Evolutionary conservation across 305 asterid species (phyloP).

Genomic region (Solanum aculeatissimum): DNA sequence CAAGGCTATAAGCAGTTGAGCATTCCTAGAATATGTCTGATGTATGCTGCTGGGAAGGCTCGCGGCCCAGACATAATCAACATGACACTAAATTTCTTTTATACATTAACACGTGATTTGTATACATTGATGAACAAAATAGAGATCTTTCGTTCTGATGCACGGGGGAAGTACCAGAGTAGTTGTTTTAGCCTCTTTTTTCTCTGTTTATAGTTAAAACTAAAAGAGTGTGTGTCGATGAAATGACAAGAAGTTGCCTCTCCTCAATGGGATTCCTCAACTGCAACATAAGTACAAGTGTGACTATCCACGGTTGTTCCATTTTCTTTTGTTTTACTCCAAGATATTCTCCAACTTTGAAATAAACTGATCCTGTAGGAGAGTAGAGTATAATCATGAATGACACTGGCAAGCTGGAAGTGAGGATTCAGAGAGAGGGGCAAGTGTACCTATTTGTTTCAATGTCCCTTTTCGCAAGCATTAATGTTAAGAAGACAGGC

Average conservation of each 20-base stretch:
- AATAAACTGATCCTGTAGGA: conserved; percentile 60
- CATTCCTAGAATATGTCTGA: background rate
- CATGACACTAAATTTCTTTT: background rate
- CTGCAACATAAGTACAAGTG: conserved; percentile 42
- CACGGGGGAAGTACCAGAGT: background rate
- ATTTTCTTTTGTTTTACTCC: conserved; percentile 51
- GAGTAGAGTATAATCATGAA: background rate
- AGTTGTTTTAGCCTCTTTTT: background rate
- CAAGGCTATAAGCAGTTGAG: background rate
- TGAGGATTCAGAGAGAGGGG: background rate
- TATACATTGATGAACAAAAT: background rate
- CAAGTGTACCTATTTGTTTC: conserved; percentile 52
- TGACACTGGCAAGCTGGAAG: background rate
- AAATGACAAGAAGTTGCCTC: background rate
- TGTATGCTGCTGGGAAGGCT: background rate
- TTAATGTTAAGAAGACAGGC: conserved; percentile 77
- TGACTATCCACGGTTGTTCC: conserved; percentile 30
- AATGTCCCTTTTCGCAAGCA: conserved; percentile 84
- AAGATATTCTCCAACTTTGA: conserved; percentile 55
- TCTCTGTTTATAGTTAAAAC: background rate
- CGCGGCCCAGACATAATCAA: background rate
- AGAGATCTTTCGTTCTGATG: background rate
- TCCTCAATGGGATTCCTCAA: conserved; percentile 30
- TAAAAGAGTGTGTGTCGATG: background rate
- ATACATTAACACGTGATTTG: background rate